These are phyloP conservation scores for Aspergillus bridgeri DNA, from an alignment of 495 filamentous ascomycete species.

Conservation along the genomic window DNA sequence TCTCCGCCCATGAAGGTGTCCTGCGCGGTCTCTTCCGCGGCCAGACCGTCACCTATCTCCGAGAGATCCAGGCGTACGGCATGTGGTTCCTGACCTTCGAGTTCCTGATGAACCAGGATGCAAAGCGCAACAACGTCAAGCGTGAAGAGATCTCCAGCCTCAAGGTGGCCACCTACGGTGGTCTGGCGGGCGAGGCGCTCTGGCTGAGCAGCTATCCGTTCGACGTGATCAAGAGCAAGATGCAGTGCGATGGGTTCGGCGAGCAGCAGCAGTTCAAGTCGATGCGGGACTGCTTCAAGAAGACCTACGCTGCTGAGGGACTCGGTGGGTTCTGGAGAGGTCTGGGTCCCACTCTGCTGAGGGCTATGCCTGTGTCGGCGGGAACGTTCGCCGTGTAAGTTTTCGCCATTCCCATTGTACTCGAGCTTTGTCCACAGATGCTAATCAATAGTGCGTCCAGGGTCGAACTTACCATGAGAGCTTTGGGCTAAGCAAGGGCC, in stretches of 20 bases:
- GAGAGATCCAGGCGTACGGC: slow-evolving; percentile 94
- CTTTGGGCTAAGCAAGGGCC: slow-evolving; percentile 30
- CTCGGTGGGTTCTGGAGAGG: slow-evolving; percentile 92
- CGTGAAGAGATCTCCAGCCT: slow-evolving; percentile 73
- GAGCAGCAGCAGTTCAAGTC: slow-evolving; percentile 64
- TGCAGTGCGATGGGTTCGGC: slow-evolving; percentile 94
- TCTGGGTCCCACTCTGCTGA: slow-evolving; percentile 85
- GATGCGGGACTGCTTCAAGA: slow-evolving; percentile 86
- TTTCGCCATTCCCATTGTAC: neutral
- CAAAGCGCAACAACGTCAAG: slow-evolving; percentile 64
- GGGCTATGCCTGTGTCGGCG: slow-evolving; percentile 96
- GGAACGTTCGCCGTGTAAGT: slow-evolving; percentile 85
- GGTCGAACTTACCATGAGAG: slow-evolving; percentile 47
- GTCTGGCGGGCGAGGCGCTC: slow-evolving; percentile 86
- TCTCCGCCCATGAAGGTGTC: slow-evolving; percentile 63
- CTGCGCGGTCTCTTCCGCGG: slow-evolving; percentile 79
- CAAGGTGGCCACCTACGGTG: slow-evolving; percentile 90
- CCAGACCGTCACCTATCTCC: slow-evolving; percentile 74
- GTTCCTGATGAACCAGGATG: slow-evolving; percentile 91
- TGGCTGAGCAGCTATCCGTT: slow-evolving; percentile 94
- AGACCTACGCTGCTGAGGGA: slow-evolving; percentile 78
- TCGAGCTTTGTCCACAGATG: too few relatives aligned
- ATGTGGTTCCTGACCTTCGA: slow-evolving; percentile 94
- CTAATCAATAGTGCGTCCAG: slow-evolving; percentile 23
- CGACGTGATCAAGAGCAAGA: slow-evolving; percentile 98